Percentiles rank a stretch among this genome's conserved stretches.
phyloP scores from a whole-genome alignment of 331 rosid species.

The Stylosanthes scabra region DNA sequence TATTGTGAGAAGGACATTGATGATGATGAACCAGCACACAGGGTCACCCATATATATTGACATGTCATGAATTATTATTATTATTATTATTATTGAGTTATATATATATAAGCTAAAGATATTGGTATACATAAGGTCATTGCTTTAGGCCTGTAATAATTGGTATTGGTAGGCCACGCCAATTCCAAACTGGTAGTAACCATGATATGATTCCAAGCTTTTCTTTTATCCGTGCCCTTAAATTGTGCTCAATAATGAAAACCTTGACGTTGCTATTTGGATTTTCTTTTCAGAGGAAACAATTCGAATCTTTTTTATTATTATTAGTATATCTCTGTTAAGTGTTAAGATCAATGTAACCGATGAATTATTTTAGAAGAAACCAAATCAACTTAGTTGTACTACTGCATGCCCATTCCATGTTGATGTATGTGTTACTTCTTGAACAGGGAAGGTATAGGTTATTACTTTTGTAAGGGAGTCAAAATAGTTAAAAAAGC shows the following conservation, averaged over 20 bases:
- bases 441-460: no score
- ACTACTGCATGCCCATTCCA: neutral
- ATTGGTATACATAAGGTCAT: neutral
- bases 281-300: conserved; percentile 22
- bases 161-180: conserved; percentile 23
- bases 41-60: conserved; percentile 43
- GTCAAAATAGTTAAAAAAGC: no score
- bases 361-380: conserved; percentile 21
- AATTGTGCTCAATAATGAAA: neutral
- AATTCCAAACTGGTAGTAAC: neutral
- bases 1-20: conserved; percentile 25
- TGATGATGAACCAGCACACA: conserved; percentile 33
- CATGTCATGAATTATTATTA: conserved; percentile 29
- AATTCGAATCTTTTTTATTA: conserved; percentile 13
- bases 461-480: no score
- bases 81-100: conserved; percentile 7
- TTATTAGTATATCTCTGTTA: neutral
- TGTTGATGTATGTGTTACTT: neutral
- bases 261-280: neutral
- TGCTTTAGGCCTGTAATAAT: conserved; percentile 6
- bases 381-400: neutral
- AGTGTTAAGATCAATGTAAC: neutral
- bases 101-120: neutral
- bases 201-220: conserved; percentile 1
- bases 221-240: neutral